Base-by-base conservation (phyloP, 495 filamentous ascomycete genomes). In the Hyphodiscus hymeniophilus region DNA sequence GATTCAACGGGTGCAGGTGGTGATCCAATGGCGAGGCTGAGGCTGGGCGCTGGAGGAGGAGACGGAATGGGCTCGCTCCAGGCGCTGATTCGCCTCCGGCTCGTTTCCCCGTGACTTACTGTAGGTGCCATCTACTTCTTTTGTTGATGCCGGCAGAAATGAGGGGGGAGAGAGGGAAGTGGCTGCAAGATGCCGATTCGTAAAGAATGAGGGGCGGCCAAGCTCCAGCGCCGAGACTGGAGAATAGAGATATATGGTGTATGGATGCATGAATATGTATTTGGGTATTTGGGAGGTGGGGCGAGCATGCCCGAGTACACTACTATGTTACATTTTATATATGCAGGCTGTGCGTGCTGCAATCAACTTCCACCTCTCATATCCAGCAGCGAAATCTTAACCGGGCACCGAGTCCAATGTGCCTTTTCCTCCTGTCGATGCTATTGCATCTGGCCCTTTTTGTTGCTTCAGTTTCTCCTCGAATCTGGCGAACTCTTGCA, bases 401-500 rank as follows among this genome's bases (percentile, higher is more conserved):
- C 71, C 69, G 38, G 66, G 63, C 6, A 73, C 79, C 15, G 67
- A 77, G 64, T 90, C 85, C 38, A 89, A 55, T 34, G 76, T 74
- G 17, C 77, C 82, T 63, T 84, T 84, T 18, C 80, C 79, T 26
- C 72, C 67, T 6, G 79, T 82, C n/a, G 76, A 69, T 18, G 58
- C 74, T 70, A 33, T 65, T 64, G n/a, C 69, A 56, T 18, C 49
- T 16, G 50, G 30, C 71, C 80, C 57, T 60, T 87, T 90, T 57
- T 89, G 84, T 60, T 80, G 73, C 61, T 77, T 80, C 57, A 98
- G 66, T 67, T 94, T 95, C 71, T 95, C 88, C 63, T 98, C 92
- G 65, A 98, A 98, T 65, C 84, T 89, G 36, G 86, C 85, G 66
- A 98, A 97, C 58, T 97, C 92, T 50, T 81, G 69, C 61, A 91